Conservation (phyloP, 2,329 filamentous ascomycete species). For the Aspergillus fructus region DNA sequence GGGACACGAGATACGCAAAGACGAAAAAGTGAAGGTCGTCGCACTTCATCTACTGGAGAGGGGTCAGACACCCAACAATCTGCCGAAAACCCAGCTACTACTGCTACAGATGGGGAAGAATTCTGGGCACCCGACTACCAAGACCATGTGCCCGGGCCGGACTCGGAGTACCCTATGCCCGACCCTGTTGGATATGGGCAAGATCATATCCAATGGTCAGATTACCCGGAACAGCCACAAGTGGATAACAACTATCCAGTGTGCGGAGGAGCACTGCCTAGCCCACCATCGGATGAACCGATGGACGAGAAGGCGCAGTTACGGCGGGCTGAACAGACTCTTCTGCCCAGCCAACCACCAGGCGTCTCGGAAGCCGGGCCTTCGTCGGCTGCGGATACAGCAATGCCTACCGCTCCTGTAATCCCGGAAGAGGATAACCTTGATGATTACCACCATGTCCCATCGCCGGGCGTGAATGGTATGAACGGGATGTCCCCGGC, state of each 20-base stretch:
- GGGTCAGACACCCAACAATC: slow-evolving; percentile 29
- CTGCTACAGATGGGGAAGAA: slow-evolving; percentile 26
- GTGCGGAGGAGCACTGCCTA: slow-evolving; percentile 30
- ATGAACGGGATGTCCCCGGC: slow-evolving; percentile 22
- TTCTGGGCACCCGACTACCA: slow-evolving; percentile 24
- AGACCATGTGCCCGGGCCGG: slow-evolving; percentile 17
- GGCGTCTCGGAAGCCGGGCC: slow-evolving; percentile 45
- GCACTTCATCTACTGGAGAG: slow-evolving; percentile 27
- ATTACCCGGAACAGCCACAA: slow-evolving; percentile 28
- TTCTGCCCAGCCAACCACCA: slow-evolving; percentile 79
- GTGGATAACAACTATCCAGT: slow-evolving; percentile 20
- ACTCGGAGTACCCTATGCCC: slow-evolving; percentile 22
- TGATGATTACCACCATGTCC: slow-evolving; percentile 44
- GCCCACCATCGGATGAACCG: slow-evolving; percentile 57
- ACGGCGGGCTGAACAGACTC: slow-evolving; percentile 70
- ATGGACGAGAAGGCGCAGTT: slow-evolving; percentile 81
- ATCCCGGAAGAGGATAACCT: slow-evolving; percentile 53
- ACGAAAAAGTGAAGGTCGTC: slow-evolving; percentile 43
- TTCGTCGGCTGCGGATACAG: slow-evolving; percentile 35
- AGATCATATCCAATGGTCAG: slow-evolving; percentile 26
- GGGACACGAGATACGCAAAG: slow-evolving; percentile 77
- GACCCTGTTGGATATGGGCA: slow-evolving; percentile 27
- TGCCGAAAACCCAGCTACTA: slow-evolving; percentile 11
- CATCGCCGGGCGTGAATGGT: slow-evolving; percentile 20
- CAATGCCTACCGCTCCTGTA: slow-evolving; percentile 46